Evolutionary conservation across 176 grass and related monocot genomes (phyloP).

Genomic region (Zoysia pacifica): DNA sequence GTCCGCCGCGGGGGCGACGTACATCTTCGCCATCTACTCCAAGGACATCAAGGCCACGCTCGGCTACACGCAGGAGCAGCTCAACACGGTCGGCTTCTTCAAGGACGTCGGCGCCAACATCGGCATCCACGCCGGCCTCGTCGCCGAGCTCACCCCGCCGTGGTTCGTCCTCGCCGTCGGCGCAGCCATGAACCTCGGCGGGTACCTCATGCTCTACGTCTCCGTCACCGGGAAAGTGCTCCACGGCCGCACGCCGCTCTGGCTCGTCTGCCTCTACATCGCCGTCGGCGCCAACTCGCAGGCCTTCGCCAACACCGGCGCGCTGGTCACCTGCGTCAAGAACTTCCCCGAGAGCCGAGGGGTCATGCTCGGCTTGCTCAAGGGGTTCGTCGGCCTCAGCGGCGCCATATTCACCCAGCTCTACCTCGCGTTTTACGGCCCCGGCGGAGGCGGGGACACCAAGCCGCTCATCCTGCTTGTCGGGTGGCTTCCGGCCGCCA

Average conservation of each 20-base stretch:
- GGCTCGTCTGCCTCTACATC: slow-evolving; percentile 83
- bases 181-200: slow-evolving; percentile 56
- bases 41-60: slow-evolving; percentile 64
- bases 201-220: slow-evolving; percentile 69
- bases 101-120: slow-evolving; percentile 66
- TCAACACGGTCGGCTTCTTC: slow-evolving; percentile 67
- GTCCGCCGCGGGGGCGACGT: slow-evolving; percentile 39
- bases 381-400: slow-evolving; percentile 83
- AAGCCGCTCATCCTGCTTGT: slow-evolving; percentile 49
- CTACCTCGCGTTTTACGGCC: slow-evolving; percentile 69
- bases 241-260: slow-evolving; percentile 16
- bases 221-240: slow-evolving; percentile 24
- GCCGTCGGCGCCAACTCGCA: slow-evolving; percentile 82
- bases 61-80: slow-evolving; percentile 58
- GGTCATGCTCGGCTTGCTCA: slow-evolving; percentile 74
- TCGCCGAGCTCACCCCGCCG: slow-evolving; percentile 44
- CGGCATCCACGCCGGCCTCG: slow-evolving; percentile 54
- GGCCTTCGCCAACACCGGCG: slow-evolving; percentile 79
- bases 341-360: slow-evolving; percentile 78
- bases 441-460: slow-evolving; percentile 31
- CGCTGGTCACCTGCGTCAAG: slow-evolving; percentile 74
- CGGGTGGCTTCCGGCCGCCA: slow-evolving; percentile 48
- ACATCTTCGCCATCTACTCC: slow-evolving; percentile 73
- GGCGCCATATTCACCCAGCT: slow-evolving; percentile 83
- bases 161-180: slow-evolving; percentile 56